A percentile compares a stretch with the other conserved stretches of the same genome.
Evolutionary conservation across 192 early-diverging fungal species (phyloP).

Genomic region (Coemansia sp.): DNA sequence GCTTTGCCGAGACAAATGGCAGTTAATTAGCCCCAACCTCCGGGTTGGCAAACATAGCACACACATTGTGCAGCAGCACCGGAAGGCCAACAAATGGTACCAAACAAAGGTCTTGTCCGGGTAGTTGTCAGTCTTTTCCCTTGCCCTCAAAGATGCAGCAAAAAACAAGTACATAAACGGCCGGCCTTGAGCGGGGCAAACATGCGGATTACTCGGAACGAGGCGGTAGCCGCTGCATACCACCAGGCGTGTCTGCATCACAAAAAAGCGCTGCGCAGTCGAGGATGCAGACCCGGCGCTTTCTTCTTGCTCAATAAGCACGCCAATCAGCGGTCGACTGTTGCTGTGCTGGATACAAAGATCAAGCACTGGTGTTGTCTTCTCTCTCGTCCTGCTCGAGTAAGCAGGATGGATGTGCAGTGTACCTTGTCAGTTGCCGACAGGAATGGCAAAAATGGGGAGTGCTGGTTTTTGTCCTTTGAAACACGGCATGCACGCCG

Average conservation of each 20-base stretch:
- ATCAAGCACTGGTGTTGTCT: neutral
- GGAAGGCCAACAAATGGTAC: neutral
- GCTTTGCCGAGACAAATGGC: too few relatives aligned
- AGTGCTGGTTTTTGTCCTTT: too few relatives aligned
- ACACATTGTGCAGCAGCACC: too few relatives aligned
- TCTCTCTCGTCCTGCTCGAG: neutral
- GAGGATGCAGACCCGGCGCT: neutral
- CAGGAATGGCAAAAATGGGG: neutral
- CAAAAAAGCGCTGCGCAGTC: neutral
- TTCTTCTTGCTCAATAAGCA: neutral
- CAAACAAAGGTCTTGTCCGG: neutral
- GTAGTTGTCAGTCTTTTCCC: neutral
- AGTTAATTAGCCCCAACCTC: too few relatives aligned
- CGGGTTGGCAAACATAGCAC: too few relatives aligned
- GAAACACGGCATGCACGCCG: neutral
- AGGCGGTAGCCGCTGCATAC: slow-evolving; percentile 3
- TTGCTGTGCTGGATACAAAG: neutral
- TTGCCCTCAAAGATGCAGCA: too few relatives aligned
- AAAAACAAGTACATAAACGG: too few relatives aligned
- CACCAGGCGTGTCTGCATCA: neutral
- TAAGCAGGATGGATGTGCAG: neutral
- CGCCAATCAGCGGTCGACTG: too few relatives aligned
- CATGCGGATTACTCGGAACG: neutral
- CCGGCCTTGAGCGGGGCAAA: too few relatives aligned
- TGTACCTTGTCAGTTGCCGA: slow-evolving; percentile 10